A percentile compares a stretch with the other conserved stretches of the same genome.
phyloP scores from a whole-genome alignment of 2,329 filamentous ascomycete species.

The Beauveria rudraprayagi region DNA sequence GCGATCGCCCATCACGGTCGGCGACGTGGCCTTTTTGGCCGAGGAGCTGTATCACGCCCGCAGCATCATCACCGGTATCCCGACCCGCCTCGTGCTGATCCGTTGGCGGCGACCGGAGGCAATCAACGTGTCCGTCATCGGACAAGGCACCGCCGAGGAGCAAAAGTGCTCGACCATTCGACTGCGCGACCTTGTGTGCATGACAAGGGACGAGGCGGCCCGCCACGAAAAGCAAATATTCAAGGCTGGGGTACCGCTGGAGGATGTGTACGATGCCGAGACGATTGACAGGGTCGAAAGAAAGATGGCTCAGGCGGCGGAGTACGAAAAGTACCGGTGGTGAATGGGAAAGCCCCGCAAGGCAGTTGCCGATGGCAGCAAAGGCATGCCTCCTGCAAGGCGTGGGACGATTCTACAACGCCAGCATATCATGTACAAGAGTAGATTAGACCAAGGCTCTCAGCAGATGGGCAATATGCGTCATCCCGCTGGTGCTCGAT shows the following conservation, averaged over 20 bases:
- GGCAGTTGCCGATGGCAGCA: not conserved
- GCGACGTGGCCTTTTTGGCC: conserved; percentile 78
- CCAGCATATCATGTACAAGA: conserved; percentile 1
- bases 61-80: conserved; percentile 73
- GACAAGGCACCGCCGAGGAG: conserved; percentile 56
- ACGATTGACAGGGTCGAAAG: conserved; percentile 60
- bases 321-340: conserved; percentile 45
- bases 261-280: conserved; percentile 65
- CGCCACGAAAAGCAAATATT: conserved; percentile 76
- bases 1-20: conserved; percentile 66
- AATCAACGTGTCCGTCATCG: conserved; percentile 51
- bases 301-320: conserved; percentile 58
- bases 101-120: conserved; percentile 64
- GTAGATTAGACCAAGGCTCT: not conserved
- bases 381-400: not conserved
- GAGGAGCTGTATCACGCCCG: conserved; percentile 84
- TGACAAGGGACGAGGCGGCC: conserved; percentile 85
- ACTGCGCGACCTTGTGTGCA: conserved; percentile 69
- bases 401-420: not conserved
- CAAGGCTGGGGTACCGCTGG: conserved; percentile 55
- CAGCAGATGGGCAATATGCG: not conserved
- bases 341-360: not conserved
- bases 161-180: conserved; percentile 69
- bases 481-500: not conserved
- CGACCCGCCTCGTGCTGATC: conserved; percentile 70